Base-by-base conservation (phyloP, 2,329 filamentous ascomycete species). In the Graphiopsis chlorocephala region DNA sequence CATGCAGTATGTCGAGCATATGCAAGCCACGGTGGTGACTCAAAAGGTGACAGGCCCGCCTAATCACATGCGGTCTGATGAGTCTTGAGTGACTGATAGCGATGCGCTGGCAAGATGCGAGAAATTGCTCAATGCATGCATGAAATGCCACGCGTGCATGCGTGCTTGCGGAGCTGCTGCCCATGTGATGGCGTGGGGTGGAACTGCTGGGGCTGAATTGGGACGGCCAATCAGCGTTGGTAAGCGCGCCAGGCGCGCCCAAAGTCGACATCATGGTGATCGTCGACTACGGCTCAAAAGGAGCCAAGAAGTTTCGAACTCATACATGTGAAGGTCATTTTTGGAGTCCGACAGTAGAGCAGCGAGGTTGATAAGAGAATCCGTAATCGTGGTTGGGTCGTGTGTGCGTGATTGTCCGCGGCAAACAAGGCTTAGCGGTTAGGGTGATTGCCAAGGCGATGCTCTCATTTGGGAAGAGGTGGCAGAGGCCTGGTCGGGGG, bases 401-500 rank as follows among this genome's bases (percentile, higher is more conserved):
- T 42, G 26, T 50, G 15, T 52, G 33, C 29, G 31, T 35, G 48
- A 25, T 23, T 17, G 48, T 62, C 11, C 29, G 31, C 25, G 48
- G 17, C 25, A 4, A 50, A 55, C 2, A 35, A n/a, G 26, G 28
- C 35, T 38, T 50, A 52, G 58, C 58, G 58, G 42, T 29, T 50
- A 20, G 45, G 35, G 58, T 5, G n/a, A 45, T 28, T 33, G 55
- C 35, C 33, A 35, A 47, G 23, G 58, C 45, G 58, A 50, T 5
- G 26, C 33, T 31, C 60, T 55, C 47, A 62, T 62, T 62, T 76
- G 28, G 80, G 80, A 45, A 81, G 75, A 35, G 79, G 79, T 69
- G 80, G 80, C 55, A 82, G 74, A 70, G 80, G 80, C 64, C 80
- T 75, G 63, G 78, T 81, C 68, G 80, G 80, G 72, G 80, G 79